Conservation (phyloP, 2,329 filamentous ascomycete species). For the Teratosphaeria epicoccoides region DNA sequence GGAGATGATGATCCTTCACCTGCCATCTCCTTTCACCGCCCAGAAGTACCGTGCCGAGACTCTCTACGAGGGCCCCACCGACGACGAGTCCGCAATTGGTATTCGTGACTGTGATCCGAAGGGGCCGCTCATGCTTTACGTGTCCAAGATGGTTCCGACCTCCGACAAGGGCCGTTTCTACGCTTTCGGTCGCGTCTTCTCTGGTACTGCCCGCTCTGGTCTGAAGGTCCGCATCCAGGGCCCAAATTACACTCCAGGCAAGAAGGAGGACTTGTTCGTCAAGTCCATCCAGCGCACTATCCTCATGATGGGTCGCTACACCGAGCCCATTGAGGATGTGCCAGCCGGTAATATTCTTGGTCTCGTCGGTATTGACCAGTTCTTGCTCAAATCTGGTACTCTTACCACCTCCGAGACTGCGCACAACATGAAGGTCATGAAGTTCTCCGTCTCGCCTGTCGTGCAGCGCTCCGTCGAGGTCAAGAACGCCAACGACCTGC, state of each 20-base stretch:
- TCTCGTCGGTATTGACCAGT: conserved; percentile 99
- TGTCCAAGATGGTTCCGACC: conserved; percentile 99
- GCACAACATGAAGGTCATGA: conserved; percentile 99
- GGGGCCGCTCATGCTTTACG: conserved; percentile 98
- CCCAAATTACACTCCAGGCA: conserved; percentile 94
- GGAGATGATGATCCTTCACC: conserved; percentile 99
- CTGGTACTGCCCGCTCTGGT: conserved; percentile 94
- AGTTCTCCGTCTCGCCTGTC: conserved; percentile 99
- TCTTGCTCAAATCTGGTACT: conserved; percentile 99
- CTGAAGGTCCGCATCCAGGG: conserved; percentile 99
- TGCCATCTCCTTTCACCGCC: conserved; percentile 89
- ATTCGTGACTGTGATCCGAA: conserved; percentile 98
- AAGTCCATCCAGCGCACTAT: conserved; percentile 99
- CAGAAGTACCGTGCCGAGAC: conserved; percentile 98
- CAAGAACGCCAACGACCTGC: conserved; percentile 99
- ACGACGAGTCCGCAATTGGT: conserved; percentile 87
- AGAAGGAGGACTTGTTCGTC: conserved; percentile 98
- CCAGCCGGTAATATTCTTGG: conserved; percentile 99
- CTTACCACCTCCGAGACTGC: conserved; percentile 93
- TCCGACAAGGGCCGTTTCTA: conserved; percentile 99
- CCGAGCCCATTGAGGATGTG: conserved; percentile 97
- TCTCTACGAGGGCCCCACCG: conserved; percentile 91
- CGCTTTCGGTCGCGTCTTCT: conserved; percentile 99
- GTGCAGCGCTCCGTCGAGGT: conserved; percentile 97
- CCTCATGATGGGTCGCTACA: conserved; percentile 99